Evolutionary conservation across 805 yeast species (phyloP), one percentile per base, ranked within the genome.

Genomic region (Grigorovia jiainica): DNA sequence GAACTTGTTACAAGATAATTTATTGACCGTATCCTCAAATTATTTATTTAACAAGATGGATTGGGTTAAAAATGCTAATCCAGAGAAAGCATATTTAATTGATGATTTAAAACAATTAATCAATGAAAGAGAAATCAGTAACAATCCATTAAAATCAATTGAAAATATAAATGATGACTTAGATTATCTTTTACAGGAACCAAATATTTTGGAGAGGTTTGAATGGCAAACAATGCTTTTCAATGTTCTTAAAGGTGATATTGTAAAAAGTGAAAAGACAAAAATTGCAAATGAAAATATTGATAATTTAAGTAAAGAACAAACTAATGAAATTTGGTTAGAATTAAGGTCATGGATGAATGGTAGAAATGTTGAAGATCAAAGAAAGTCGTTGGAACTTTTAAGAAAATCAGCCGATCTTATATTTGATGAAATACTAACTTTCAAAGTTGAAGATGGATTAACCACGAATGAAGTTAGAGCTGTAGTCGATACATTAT

Each of bases 181-280:
- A 10, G 44, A 43, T 2, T 8, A 50, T 24, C 43, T 63, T 17
- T 48, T 60, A 13, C 50, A 62, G 9, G 64, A 66, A 41, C 60
- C 67, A 7, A 52, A 55, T 23, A 77, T 81, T 8, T 50, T 78
- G 9, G 97, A 87, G 58, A 71, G 98, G 39, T 68, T 89, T 13
- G 96, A 89, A 64, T 92, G 98, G 98, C 97, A 90, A 62, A 76
- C 90, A 0, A 87, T 92, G 95, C 70, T 92, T 39, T 74, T 84
- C 8, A 75, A 87, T 3, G 97, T 92, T 4, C 72, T 92, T 25
- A 90, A 94, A 3, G 97, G 98, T 50, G 97, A 92, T 61, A 95
- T 92, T 41, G 87, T 92, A 17, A 76, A 82, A 34, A 81, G 90
- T 9, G 98, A 92, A 57, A 92, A 90, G 63, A 80, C 86, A 3